Conservation (phyloP, 106 monocot genomes). For the Apostasia ramifera region DNA sequence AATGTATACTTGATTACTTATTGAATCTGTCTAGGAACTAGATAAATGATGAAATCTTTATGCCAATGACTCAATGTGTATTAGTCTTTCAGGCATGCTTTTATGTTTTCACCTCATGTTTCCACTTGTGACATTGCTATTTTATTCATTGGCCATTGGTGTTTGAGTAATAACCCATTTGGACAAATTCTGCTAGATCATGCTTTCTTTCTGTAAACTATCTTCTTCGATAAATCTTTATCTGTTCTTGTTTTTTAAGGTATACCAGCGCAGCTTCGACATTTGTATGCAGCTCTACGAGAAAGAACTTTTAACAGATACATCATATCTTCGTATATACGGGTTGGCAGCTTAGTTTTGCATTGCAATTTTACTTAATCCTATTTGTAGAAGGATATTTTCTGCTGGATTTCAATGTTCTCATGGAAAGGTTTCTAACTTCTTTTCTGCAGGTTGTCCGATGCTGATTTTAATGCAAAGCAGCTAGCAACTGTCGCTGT, state of each 20-base stretch:
- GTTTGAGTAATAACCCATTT: no score
- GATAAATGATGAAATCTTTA: no score
- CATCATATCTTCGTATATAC: conserved; percentile 80
- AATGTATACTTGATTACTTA: no score
- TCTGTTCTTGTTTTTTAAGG: conserved; percentile 37
- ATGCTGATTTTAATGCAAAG: conserved; percentile 58
- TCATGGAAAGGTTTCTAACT: neutral
- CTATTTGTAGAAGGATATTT: neutral
- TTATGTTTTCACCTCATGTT: no score
- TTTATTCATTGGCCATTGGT: no score
- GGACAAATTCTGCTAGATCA: no score
- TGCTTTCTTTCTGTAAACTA: neutral
- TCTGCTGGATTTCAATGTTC: no score
- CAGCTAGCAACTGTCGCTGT: conserved; percentile 80
- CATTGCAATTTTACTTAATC: neutral
- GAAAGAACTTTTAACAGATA: conserved; percentile 88
- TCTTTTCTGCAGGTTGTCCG: conserved; percentile 40
- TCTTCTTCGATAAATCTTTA: neutral
- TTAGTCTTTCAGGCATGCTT: no score
- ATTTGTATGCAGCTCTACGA: conserved; percentile 91
- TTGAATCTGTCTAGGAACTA: no score
- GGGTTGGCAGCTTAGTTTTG: conserved; percentile 37
- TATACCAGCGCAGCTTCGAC: conserved; percentile 67
- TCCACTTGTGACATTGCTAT: no score
- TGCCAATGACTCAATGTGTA: no score